Base-by-base conservation (phyloP, 306 rosid species). In the Dalbergia cochinchinensis region DNA sequence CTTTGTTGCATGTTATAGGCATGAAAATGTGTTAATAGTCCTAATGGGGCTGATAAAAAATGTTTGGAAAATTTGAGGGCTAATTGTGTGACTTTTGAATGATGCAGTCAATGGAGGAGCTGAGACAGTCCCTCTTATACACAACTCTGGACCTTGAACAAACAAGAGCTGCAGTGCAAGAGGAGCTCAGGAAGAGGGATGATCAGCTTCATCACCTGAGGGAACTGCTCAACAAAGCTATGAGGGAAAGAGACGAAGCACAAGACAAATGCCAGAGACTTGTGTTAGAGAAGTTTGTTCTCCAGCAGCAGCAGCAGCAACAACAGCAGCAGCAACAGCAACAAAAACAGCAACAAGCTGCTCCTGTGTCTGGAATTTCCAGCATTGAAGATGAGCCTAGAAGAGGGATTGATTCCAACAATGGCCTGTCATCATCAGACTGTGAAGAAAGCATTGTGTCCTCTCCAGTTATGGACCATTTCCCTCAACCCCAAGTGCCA, bases 391-490 rank as follows among this genome's bases (percentile, higher is more conserved):
- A 96, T 83, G 99, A 96, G 33, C 92, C 91, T 78, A 90, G 95
- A 65, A 89, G 92, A 83, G 92, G 94, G 73, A 88, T 89, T 39
- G 99, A 92, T 77, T 88, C 90, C 34, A 88, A 88, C 87, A 88
- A 88, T 86, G 97, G 94, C 14, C 79, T 90, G 3, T 93, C 98
- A 1, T 89, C 96, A 9, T 95, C 99, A 8, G 99, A 96, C 65
- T 96, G 99, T 70, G 99, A 96, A 84, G 99, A 93, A 48, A 96
- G 99, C 89, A 96, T 93, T 73, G 98, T 96, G 5, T 93, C 99
- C 4, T 96, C 99, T 11, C 97, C 96, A 11, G 78, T 88, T 4
- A 74, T 87, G 55, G 94, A 89, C 66, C 89, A 71, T 44, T 41
- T 68, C 4, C 85, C 80, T 42, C 88, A 76, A 42, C 69, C 85